Base-by-base conservation (phyloP, 2,329 filamentous ascomycete species). In the Colletotrichum horii region DNA sequence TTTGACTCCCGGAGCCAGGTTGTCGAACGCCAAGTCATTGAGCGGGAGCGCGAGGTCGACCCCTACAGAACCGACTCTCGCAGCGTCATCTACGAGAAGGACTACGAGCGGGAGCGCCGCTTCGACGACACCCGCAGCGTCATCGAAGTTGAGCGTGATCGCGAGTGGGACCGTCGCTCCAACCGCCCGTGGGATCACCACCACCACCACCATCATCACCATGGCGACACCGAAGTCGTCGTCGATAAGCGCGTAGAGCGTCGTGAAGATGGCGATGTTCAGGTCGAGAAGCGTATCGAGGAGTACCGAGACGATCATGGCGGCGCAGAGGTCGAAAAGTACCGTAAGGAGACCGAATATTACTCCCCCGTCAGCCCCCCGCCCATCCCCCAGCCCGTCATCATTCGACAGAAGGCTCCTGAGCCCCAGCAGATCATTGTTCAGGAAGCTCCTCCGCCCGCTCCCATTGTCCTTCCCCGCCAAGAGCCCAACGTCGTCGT, bases 331-430 rank as follows among this genome's bases (percentile, higher is more conserved):
- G 80, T 92, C 56, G 91, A 93, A 81, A 88, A 87, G 80, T 92
- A 91, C 80, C 89, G 89, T 79, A 89, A 89, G 81, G 91, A 93
- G 81, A 91, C 90, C 4, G 91, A 93, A 78, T 93, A 92, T 81
- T 93, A 90, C 79, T 85, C 88, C 60, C 88, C 88, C 4, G 85
- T 87, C 30, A 86, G 89, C 26, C 88, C 89, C 15, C 83, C 87
- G 12, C 87, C 86, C 6, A 72, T 79, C 8, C 85, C 81, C 6
- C 75, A 75, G 6, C 90, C 90, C 7, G 88, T 92, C 75, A 85
- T 92, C 70, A 91, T 92, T 77, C 89, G 90, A 67, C 88, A 90
- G 79, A 87, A 88, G 66, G 86, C 88, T 2, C 86, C 87, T 4
- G 90, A 92, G 80, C 86, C 87, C 3, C 91, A 92, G 80, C 89